A percentile compares a stretch with the other conserved stretches of the same genome.
These are phyloP conservation scores for Cordia subcordata DNA, from an alignment of 257 asterid species.

Conservation along the genomic window DNA sequence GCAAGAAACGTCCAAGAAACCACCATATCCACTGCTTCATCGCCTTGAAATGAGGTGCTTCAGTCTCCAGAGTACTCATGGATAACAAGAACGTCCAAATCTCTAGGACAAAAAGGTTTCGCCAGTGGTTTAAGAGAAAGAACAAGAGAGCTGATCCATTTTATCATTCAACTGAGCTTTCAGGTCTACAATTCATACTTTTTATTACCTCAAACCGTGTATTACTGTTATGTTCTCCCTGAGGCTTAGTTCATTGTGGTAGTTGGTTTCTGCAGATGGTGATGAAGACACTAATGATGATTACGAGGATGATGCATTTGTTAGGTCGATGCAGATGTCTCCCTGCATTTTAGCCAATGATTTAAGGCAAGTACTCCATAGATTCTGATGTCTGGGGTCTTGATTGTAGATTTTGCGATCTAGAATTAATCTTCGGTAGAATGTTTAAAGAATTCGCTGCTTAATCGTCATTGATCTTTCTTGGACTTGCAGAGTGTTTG, in stretches of 20 bases:
- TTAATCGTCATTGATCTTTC: not conserved
- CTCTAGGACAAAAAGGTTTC: constrained; percentile 36
- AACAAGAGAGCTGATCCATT: constrained; percentile 47
- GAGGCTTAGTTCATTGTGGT: not conserved
- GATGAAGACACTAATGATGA: constrained; percentile 45
- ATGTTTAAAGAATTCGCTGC: not conserved
- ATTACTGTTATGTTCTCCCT: not conserved
- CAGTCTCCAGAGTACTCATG: constrained; percentile 29
- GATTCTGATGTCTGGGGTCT: no score
- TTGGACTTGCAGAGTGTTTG: constrained; percentile 54
- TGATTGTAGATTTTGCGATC: no score
- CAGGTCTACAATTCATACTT: constrained; percentile 34
- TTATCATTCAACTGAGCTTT: constrained; percentile 24
- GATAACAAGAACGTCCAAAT: constrained; percentile 39
- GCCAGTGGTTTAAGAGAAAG: constrained; percentile 59
- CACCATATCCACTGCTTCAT: not conserved
- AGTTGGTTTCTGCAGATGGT: constrained; percentile 27
- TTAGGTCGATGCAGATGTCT: constrained; percentile 35
- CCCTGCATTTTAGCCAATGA: constrained; percentile 43
- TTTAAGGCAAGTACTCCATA: constrained; percentile 40
- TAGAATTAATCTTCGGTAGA: no score
- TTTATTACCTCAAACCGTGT: not conserved
- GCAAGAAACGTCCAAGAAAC: not conserved
- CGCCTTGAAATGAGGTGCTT: constrained; percentile 11
- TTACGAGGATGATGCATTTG: constrained; percentile 13